These are phyloP conservation scores for Penicillium fuscoglaucum DNA, from an alignment of 2,329 filamentous ascomycete species.

Conservation along the genomic window DNA sequence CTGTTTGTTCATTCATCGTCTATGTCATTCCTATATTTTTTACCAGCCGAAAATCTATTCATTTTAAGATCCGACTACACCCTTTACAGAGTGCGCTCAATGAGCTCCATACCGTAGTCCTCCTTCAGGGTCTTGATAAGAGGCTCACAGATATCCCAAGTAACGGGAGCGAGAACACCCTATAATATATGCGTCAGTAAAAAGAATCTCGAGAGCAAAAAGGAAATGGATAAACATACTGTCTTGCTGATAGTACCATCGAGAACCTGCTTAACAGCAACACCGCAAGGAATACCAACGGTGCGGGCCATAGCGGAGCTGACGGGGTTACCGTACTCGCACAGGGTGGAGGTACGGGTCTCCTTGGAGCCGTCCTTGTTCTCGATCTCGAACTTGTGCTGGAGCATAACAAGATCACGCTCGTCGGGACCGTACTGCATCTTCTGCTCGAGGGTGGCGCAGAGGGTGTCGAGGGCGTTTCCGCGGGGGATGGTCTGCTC, in stretches of 20 bases:
- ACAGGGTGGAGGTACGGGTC: conserved; percentile 76
- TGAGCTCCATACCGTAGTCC: conserved; percentile 71
- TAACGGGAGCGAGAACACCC: conserved; percentile 77
- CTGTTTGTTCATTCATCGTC: conserved; percentile 12
- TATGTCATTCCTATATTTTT: conserved; percentile 14
- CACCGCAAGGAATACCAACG: conserved; percentile 72
- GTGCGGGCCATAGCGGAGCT: conserved; percentile 75
- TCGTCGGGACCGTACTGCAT: conserved; percentile 83
- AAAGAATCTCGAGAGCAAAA: not conserved
- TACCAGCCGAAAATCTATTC: not conserved
- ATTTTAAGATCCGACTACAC: not conserved
- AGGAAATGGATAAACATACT: conserved; percentile 21
- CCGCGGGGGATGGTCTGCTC: conserved; percentile 68
- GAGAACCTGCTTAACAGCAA: conserved; percentile 76
- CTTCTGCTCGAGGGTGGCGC: conserved; percentile 84
- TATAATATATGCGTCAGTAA: conserved; percentile 8
- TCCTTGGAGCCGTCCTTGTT: conserved; percentile 74
- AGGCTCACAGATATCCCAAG: conserved; percentile 67
- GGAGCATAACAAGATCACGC: conserved; percentile 74
- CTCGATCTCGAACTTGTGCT: conserved; percentile 73
- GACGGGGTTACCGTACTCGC: conserved; percentile 76
- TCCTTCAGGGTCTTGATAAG: conserved; percentile 76
- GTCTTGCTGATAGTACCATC: conserved; percentile 71
- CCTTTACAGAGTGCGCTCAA: conserved; percentile 61
- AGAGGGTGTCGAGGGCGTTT: conserved; percentile 88